Base-by-base conservation (phyloP, 2,329 filamentous ascomycete genomes). In the Rasamsonia emersonii region DNA sequence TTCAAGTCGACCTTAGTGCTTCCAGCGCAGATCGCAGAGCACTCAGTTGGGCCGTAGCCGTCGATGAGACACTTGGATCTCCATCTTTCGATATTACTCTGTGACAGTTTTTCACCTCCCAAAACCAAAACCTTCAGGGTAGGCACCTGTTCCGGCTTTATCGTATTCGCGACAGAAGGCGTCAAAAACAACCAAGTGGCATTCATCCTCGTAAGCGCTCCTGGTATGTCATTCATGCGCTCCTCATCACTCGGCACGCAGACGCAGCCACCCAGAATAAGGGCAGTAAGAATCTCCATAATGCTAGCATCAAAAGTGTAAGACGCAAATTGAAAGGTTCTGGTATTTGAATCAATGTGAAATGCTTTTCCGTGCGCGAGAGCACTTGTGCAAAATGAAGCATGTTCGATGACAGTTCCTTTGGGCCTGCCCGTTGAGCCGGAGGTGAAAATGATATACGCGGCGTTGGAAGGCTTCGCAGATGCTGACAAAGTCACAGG, bases 381-480 rank as follows among this genome's bases (percentile, higher is more conserved):
- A 28, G 74, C 67, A 0, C 67, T 63, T 0, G 74, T 73, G 2
- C 71, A 71, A 1, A 80, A 61, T 1, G 73, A 68, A 0, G 59
- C 59, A 43, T 83, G 79, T 5, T 71, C 72, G 38, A 80, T 73
- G 11, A 78, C 71, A 9, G 77, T 71, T 2, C 75, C 77, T 36
- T 75, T 75, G 0, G 73, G 71, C 30, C 65, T 67, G 29, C 68
- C 68, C 2, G 72, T 71, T 0, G 71, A 72, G 0, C 72, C 71
- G 2, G 70, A 71, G 0, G 70, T 72, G 39, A 80, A 75, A 4
- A 82, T 67, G 3, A 77, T 64, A 45, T 77, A 81, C 0, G 77
- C 76, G 13, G 53, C 49, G 32, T 54, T 57, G 2, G 37, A 28
- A 3, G 53, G 44, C 3, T 24, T 46, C 15, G 47, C 40, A 1